Base-by-base conservation (phyloP, 1,139 yeast species). In the Ogataea hybrid region DNA sequence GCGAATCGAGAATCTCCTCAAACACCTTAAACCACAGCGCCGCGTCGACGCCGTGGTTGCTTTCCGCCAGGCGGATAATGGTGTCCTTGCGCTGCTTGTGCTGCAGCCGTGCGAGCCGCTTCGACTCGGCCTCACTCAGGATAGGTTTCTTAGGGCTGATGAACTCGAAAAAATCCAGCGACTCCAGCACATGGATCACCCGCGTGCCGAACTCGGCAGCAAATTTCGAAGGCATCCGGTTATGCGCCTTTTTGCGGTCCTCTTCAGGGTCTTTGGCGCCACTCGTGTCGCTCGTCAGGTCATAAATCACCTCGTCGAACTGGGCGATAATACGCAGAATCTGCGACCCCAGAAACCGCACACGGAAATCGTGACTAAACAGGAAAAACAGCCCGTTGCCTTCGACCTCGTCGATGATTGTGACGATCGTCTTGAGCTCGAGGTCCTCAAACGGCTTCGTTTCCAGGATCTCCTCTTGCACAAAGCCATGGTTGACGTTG, bases 351-450 rank as follows among this genome's bases (percentile, higher is more conserved):
- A 81, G 67, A 47, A 79, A 80, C 41, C 98, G 71, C 11, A 87
- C 75, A 29, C 76, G 72, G 27, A 86, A 74, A 54, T 89, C 96
- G 56, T 88, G 95, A 2, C 96, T 86, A 57, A 96, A 88, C 23
- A 94, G 68, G 58, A 94, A 92, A 59, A 87, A 92, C 29, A 94
- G 65, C 0, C 97, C 99, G 58, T 90, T 88, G 0, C 98, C 97
- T 64, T 94, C 98, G 7, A 90, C 85, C 51, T 90, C 97, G 61
- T 92, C 97, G 38, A 90, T 82, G 0, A 85, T 82, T 0, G 95
- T 84, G 52, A 87, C 81, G 31, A 87, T 79, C 28, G 79, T 80
- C 53, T 85, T 85, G 75, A 90, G 72, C 55, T 85, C 94, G 35
- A 87, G 64, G 44, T 83, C 89, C 46, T 86, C 92, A 15, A 56